Evolutionary conservation across 2,329 filamentous ascomycete genomes (phyloP).

Genomic region (Ophiognomonia clavigignenti-juglandacearum): DNA sequence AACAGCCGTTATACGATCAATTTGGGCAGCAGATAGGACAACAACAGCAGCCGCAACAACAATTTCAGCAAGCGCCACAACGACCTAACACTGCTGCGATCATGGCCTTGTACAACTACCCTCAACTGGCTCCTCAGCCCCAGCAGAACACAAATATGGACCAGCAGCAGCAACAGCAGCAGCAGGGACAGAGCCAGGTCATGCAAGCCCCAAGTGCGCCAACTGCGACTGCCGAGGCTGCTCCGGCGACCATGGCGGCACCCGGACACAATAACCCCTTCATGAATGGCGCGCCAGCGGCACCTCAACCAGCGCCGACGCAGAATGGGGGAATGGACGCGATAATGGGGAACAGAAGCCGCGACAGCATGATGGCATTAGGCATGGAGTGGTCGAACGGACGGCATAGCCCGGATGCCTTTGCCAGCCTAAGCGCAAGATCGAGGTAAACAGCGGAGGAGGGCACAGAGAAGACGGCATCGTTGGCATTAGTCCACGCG

Average conservation of each 20-base stretch:
- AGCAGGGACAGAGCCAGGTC: slow-evolving; percentile 20
- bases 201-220: slow-evolving; percentile 23
- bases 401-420: slow-evolving; percentile 74
- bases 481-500: neutral
- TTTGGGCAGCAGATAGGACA: slow-evolving; percentile 22
- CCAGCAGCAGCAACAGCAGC: slow-evolving; percentile 21
- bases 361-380: slow-evolving; percentile 67
- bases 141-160: slow-evolving; percentile 17
- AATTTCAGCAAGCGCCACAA: slow-evolving; percentile 33
- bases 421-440: slow-evolving; percentile 67
- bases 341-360: slow-evolving; percentile 47
- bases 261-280: slow-evolving; percentile 55
- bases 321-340: slow-evolving; percentile 15
- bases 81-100: slow-evolving; percentile 69
- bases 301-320: slow-evolving; percentile 22
- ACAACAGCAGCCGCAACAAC: slow-evolving; percentile 21
- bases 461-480: neutral
- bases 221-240: slow-evolving; percentile 26
- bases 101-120: slow-evolving; percentile 67
- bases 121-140: slow-evolving; percentile 43
- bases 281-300: slow-evolving; percentile 29
- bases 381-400: slow-evolving; percentile 64
- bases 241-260: neutral
- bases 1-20: slow-evolving; percentile 24
- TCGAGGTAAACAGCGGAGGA: slow-evolving; percentile 29